Evolutionary conservation across 768 basidiomycete species (phyloP).

Genomic region (Naganishia friedmannii): DNA sequence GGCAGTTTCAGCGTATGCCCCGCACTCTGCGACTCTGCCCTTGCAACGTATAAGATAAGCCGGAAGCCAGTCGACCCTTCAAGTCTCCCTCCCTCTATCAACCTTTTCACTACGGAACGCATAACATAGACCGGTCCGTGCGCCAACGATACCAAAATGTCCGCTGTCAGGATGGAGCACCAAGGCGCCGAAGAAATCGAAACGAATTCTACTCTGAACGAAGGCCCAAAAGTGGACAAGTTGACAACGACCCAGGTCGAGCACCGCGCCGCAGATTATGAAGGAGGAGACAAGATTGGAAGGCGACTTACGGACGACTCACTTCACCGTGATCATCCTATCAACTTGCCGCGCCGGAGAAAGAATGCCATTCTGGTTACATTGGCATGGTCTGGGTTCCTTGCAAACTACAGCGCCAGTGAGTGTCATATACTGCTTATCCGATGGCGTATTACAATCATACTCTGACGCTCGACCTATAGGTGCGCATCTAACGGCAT

Average conservation of each 20-base stretch:
- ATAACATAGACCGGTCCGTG: background rate
- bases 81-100: background rate
- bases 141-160: constrained; percentile 1
- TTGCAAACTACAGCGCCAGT: constrained; percentile 36
- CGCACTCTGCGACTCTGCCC: background rate
- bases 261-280: background rate
- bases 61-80: no score
- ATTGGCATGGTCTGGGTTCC: constrained; percentile 35
- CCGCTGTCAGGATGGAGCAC: background rate
- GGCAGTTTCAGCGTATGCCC: background rate
- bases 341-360: constrained; percentile 33
- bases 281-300: constrained; percentile 12
- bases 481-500: constrained; percentile 22
- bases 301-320: constrained; percentile 27
- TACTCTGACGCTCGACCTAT: background rate
- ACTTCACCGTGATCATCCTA: constrained; percentile 35
- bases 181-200: constrained; percentile 10
- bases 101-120: background rate
- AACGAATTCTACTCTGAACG: constrained; percentile 2
- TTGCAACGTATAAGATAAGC: background rate
- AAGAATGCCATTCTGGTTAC: constrained; percentile 36
- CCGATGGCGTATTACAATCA: background rate
- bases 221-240: background rate
- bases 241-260: background rate
- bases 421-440: background rate